phyloP scores from a whole-genome alignment of 2,329 filamentous ascomycete species.

The Colletotrichum sansevieriae region DNA sequence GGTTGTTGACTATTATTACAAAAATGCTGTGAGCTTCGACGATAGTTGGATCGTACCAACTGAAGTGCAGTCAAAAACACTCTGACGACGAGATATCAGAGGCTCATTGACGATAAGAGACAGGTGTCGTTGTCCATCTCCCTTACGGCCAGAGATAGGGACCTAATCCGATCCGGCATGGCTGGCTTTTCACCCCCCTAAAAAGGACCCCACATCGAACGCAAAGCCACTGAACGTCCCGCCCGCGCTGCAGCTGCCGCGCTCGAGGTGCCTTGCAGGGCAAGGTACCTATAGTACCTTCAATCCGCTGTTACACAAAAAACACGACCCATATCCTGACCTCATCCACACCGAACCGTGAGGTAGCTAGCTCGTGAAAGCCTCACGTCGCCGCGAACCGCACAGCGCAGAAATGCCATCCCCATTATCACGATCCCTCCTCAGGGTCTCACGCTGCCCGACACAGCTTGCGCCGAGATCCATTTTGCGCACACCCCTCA shows the following conservation, averaged over 20 bases:
- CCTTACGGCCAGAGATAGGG: constrained; percentile 16
- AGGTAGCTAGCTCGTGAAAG: constrained; percentile 2
- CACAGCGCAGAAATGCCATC: constrained; percentile 23
- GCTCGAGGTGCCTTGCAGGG: constrained; percentile 25
- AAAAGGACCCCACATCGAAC: constrained; percentile 13
- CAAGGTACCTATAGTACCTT: not conserved
- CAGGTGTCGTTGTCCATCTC: constrained; percentile 36
- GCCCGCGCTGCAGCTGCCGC: constrained; percentile 15
- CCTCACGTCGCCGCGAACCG: not conserved
- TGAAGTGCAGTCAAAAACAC: not conserved
- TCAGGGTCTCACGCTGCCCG: constrained; percentile 5
- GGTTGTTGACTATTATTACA: too few species aligned
- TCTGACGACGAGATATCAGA: not conserved
- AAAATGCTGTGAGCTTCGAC: too few species aligned
- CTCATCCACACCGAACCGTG: constrained; percentile 9
- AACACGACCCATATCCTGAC: constrained; percentile 33
- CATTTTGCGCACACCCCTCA: too few species aligned
- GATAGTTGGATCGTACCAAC: not conserved
- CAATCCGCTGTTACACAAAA: not conserved
- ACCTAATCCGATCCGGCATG: constrained; percentile 8
- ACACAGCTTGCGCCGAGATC: not conserved
- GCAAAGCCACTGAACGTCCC: constrained; percentile 7
- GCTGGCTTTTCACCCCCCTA: not conserved
- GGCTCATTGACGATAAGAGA: constrained; percentile 25
- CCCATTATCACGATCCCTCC: constrained; percentile 17